A percentile compares a stretch with the other conserved stretches of the same genome.
Conservation (phyloP, 495 filamentous ascomycete genomes). For the Jackrogersella minutella region DNA sequence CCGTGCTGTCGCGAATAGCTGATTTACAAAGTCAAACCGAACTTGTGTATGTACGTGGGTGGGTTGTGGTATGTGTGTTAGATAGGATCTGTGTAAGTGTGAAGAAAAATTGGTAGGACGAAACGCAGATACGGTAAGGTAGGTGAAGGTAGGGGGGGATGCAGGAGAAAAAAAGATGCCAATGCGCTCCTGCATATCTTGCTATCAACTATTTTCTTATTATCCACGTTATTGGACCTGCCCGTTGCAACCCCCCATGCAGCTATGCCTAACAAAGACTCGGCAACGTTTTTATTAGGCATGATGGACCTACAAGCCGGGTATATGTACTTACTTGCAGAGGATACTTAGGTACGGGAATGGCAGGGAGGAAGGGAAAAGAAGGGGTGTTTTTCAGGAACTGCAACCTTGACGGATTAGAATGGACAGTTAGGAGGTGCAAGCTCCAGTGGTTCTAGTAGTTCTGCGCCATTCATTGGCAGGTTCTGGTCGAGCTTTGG, state of each 20-base stretch:
- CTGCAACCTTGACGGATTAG: constrained; percentile 22
- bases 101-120: constrained; percentile 22
- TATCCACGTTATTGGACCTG: constrained; percentile 43
- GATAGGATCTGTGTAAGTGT: constrained; percentile 6
- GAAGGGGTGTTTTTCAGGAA: constrained; percentile 30
- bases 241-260: constrained; percentile 38
- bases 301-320: constrained; percentile 40
- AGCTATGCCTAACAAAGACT: constrained; percentile 43
- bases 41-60: constrained; percentile 20
- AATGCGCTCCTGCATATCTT: constrained; percentile 28
- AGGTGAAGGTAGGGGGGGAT: not conserved
- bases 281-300: constrained; percentile 41
- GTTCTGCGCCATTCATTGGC: constrained; percentile 9
- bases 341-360: not conserved
- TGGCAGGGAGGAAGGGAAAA: not conserved
- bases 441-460: constrained; percentile 6
- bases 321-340: constrained; percentile 20
- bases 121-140: constrained; percentile 16
- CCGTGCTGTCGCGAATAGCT: constrained; percentile 30
- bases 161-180: constrained; percentile 29
- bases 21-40: constrained; percentile 17
- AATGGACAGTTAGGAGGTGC: constrained; percentile 8
- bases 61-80: constrained; percentile 6
- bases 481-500: constrained; percentile 18
- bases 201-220: constrained; percentile 41